Percentiles rank a stretch among this genome's conserved stretches.
phyloP scores from a whole-genome alignment of 352 stramenopile genomes.

The Phytophthora pistaciae region DNA sequence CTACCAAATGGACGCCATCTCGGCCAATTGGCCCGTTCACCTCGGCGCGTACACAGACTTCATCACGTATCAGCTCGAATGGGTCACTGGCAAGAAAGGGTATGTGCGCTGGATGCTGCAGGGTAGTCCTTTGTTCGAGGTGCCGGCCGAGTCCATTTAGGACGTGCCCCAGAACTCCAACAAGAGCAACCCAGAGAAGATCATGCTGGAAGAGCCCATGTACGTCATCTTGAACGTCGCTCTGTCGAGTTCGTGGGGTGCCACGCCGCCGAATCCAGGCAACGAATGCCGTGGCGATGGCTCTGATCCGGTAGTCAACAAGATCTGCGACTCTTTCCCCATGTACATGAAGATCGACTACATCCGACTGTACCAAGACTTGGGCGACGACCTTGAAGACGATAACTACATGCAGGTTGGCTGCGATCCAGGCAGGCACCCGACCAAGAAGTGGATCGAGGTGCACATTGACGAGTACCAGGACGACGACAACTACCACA shows the following conservation, averaged over 20 bases:
- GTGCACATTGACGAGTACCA: slow-evolving; percentile 53
- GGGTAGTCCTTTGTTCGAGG: slow-evolving; percentile 81
- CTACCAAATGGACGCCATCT: slow-evolving; percentile 55
- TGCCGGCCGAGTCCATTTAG: slow-evolving; percentile 60
- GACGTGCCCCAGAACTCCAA: slow-evolving; percentile 42
- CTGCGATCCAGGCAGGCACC: slow-evolving; percentile 52
- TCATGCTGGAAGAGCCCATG: slow-evolving; percentile 92
- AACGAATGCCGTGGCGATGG: slow-evolving; percentile 36
- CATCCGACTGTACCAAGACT: slow-evolving; percentile 88
- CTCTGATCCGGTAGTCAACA: slow-evolving; percentile 40
- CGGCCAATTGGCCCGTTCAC: slow-evolving; percentile 80
- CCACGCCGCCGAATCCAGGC: slow-evolving; percentile 31
- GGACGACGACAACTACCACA: slow-evolving; percentile 57
- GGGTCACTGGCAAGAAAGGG: slow-evolving; percentile 50
- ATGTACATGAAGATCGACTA: slow-evolving; percentile 87
- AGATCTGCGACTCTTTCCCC: slow-evolving; percentile 60
- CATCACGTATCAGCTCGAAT: slow-evolving; percentile 46
- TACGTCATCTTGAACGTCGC: slow-evolving; percentile 96
- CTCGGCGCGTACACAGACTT: slow-evolving; percentile 74
- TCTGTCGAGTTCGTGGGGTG: slow-evolving; percentile 82
- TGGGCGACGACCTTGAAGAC: slow-evolving; percentile 37
- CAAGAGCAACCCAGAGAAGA: slow-evolving; percentile 68
- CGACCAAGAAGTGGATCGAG: slow-evolving; percentile 59
- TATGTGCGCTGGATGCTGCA: slow-evolving; percentile 71
- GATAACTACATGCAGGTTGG: slow-evolving; percentile 50